Base-by-base conservation (phyloP, 2,329 filamentous ascomycete species). In the Zasmidium cellare region DNA sequence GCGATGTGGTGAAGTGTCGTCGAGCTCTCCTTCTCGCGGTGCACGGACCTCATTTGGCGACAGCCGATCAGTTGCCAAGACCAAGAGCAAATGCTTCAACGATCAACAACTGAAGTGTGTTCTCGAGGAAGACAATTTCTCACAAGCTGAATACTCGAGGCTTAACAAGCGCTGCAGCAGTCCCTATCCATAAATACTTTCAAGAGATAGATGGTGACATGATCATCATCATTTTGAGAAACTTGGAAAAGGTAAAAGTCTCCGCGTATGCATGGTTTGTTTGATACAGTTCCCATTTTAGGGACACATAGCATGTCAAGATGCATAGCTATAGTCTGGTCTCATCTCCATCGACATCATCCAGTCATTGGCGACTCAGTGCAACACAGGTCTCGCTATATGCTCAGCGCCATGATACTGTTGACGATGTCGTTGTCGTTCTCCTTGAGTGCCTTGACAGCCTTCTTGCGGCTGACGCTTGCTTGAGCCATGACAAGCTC, bases 341-440 rank as follows among this genome's bases (percentile, higher is more conserved):
- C 35, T 41, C 35, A 41, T 41, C 7, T 41, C 35, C 35, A n/a
- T 41, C 16, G 6, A 41, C 16, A 14, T 18, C 35, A 18, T 41
- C 12, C 11, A 14, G 35, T n/a, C 5, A 9, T 14, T 6, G 7
- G 7, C 35, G 35, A 41, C n/a, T 5, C 7, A 41, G 35, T 41
- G 3, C 35, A 41, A 14, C 35, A 16, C 16, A 41, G 20, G n/a
- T 35, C 9, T 16, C 12, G 24, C 59, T 65, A 82, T 80, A 82
- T 81, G 73, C 79, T 82, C 64, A 99, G 82, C 69, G 93, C 92
- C 94, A 99, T 99, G 82, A 99, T 99, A 71, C 94, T 97, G 85
- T 99, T 99, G 84, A 99, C 94, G 82, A 99, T 99, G 77, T 99
- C 94, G 74, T 97, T 97, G 82, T 97, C 93, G 76, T 99, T 99